These are phyloP conservation scores for Picochlorum sp. DNA, from an alignment of 139 green algal species.

Conservation along the genomic window DNA sequence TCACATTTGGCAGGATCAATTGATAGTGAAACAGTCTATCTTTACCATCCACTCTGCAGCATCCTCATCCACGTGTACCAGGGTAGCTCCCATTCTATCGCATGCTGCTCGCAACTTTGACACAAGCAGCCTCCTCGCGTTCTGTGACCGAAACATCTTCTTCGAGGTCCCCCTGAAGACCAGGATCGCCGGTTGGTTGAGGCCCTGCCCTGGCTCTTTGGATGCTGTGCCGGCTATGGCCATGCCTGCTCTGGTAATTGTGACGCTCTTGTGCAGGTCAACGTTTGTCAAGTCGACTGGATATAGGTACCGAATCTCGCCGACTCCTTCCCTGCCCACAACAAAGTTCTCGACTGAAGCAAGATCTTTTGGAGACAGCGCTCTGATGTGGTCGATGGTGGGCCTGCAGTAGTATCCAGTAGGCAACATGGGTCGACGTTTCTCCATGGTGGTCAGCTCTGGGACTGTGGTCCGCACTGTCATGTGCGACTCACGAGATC, in stretches of 20 bases:
- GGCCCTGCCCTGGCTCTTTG: neutral
- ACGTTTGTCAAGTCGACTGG: constrained; percentile 24
- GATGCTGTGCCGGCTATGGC: neutral
- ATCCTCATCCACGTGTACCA: neutral
- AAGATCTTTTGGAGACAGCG: constrained; percentile 17
- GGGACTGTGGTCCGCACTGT: neutral
- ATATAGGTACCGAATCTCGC: constrained; percentile 32
- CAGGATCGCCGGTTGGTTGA: neutral
- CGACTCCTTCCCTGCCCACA: constrained; percentile 16
- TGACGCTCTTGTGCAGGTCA: constrained; percentile 17
- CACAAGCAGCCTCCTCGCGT: neutral
- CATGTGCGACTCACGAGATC: neutral
- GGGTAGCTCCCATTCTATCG: neutral
- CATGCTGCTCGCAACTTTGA: neutral
- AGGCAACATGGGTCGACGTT: neutral
- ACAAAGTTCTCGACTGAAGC: constrained; percentile 19
- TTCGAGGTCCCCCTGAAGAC: neutral
- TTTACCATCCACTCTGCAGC: neutral
- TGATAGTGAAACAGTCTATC: neutral
- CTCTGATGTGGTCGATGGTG: neutral
- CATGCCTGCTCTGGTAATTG: constrained; percentile 25
- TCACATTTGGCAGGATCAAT: too few species aligned
- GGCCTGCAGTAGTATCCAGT: neutral
- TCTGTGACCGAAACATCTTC: neutral
- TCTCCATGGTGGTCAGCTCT: neutral